Percentiles rank a stretch among this genome's conserved stretches.
Conservation (phyloP, 2,329 filamentous ascomycete species). For the Alternaria burnsii region DNA sequence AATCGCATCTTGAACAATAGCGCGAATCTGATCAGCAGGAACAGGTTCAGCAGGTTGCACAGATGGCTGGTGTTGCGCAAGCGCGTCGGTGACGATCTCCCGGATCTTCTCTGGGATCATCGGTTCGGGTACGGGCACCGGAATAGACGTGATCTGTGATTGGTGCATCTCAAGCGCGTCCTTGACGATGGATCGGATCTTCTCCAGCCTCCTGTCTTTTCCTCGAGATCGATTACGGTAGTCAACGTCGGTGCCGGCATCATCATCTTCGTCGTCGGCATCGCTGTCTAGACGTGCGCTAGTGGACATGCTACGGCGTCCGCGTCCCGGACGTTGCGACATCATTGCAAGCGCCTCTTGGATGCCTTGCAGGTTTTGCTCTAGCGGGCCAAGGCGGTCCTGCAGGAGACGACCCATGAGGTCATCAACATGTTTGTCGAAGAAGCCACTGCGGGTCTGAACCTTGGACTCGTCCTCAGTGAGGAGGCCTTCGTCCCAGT, state of each 20-base stretch:
- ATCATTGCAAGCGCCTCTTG: conserved; percentile 72
- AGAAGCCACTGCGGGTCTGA: conserved; percentile 82
- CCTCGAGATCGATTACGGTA: conserved; percentile 78
- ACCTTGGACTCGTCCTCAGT: conserved; percentile 80
- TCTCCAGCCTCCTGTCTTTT: conserved; percentile 80
- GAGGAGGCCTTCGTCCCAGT: conserved; percentile 89
- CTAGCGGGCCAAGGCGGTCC: conserved; percentile 79
- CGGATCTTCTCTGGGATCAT: conserved; percentile 75
- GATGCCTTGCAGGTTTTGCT: conserved; percentile 79
- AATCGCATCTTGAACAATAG: conserved; percentile 70
- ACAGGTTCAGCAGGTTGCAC: conserved; percentile 37
- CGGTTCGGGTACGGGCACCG: conserved; percentile 39
- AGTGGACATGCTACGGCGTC: conserved; percentile 72
- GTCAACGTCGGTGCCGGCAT: conserved; percentile 60
- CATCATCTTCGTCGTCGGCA: conserved; percentile 93
- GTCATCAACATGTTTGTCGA: conserved; percentile 88
- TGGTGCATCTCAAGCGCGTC: conserved; percentile 68
- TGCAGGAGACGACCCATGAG: conserved; percentile 81
- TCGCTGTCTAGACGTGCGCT: conserved; percentile 78
- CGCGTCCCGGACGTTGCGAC: conserved; percentile 60
- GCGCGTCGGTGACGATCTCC: conserved; percentile 66
- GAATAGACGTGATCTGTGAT: conserved; percentile 38
- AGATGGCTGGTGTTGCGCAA: conserved; percentile 58
- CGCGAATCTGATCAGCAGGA: conserved; percentile 75
- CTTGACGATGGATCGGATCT: conserved; percentile 69